A percentile compares a stretch with the other conserved stretches of the same genome.
phyloP scores from a whole-genome alignment of 2,329 filamentous ascomycete species.

The Ophiostoma tasmaniense region DNA sequence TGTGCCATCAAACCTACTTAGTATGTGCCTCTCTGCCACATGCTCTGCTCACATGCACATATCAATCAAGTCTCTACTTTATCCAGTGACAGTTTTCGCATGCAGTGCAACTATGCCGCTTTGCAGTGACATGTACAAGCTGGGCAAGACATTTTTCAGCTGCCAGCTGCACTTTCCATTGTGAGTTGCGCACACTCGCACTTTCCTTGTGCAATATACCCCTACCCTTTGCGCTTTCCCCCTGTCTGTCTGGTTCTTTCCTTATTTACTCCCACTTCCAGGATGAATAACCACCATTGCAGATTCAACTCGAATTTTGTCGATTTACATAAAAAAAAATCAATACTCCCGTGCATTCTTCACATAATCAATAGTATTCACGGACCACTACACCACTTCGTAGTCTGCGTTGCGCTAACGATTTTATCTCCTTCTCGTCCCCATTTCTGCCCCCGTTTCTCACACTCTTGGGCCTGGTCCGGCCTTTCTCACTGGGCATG shows the following conservation, averaged over 20 bases:
- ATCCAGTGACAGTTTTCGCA: not conserved
- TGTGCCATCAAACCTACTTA: not conserved
- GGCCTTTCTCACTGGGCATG: not conserved
- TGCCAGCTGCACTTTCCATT: not conserved
- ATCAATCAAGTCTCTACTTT: not conserved
- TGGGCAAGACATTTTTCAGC: not conserved
- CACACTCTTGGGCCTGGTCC: constrained; percentile 9
- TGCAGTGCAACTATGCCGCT: not conserved
- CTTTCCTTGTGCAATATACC: not conserved
- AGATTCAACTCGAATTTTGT: too few relatives aligned
- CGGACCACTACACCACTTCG: constrained; percentile 5
- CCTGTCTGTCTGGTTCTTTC: not conserved
- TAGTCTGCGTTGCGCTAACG: constrained; percentile 1
- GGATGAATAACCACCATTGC: not conserved
- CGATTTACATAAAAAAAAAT: not conserved
- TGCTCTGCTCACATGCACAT: too few relatives aligned
- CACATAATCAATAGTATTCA: not conserved
- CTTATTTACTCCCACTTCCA: not conserved
- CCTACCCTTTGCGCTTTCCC: not conserved
- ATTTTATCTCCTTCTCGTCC: constrained; percentile 12
- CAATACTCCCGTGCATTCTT: not conserved
- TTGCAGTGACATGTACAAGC: not conserved
- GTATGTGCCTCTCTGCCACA: too few relatives aligned
- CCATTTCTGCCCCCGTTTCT: constrained; percentile 12
- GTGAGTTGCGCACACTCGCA: not conserved